Evolutionary conservation across 2,329 filamentous ascomycete species (phyloP), one percentile per base, ranked within the genome.

Genomic region (Dactylella cylindrospora): DNA sequence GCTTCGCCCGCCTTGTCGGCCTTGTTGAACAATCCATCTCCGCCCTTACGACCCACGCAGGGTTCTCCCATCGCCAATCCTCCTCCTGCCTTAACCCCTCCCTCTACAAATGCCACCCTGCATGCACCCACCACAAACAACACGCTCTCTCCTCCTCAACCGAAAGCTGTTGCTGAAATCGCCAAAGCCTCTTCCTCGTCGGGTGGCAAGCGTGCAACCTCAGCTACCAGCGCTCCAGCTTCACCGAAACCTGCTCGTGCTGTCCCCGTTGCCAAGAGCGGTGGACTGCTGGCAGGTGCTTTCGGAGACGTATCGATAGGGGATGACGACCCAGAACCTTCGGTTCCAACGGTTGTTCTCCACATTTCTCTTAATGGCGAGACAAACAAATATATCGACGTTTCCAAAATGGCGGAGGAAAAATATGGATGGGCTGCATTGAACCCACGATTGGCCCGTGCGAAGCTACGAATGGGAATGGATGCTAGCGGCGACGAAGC

Each of bases 361-460:
- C 84, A 86, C 51, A 84, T 98, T 54, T 83, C 87, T 0, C 79
- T 98, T 31, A 81, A 85, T 55, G 88, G 89, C 32, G 84, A 88
- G 68, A 85, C 82, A 28, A 95, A 95, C 72, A 89, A 91, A 67
- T 91, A 94, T 64, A 83, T 98, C 74, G 97, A 97, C 72, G 96
- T 97, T 67, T 90, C 91, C 70, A 88, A 89, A 36, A 79, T 97
- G 73, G 93, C 94, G 8, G 89, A 95, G 73, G 90, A 94, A 66
- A 86, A 85, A 65, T 97, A 96, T 72, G 93, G 93, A 19, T 95
- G 91, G 78, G 90, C 94, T 64, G 93, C 91, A 0, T 78, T 97
- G 28, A 90, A 97, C 71, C 93, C 93, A 23, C 86, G 90, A 5
- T 79, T 94, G 65, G 93, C 93, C 1, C 90, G 90, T 25, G 88